Evolutionary conservation across 1,284 basidiomycete species (phyloP), one percentile per base, ranked within the genome.

Genomic region (Cryptococcus amylolentus): DNA sequence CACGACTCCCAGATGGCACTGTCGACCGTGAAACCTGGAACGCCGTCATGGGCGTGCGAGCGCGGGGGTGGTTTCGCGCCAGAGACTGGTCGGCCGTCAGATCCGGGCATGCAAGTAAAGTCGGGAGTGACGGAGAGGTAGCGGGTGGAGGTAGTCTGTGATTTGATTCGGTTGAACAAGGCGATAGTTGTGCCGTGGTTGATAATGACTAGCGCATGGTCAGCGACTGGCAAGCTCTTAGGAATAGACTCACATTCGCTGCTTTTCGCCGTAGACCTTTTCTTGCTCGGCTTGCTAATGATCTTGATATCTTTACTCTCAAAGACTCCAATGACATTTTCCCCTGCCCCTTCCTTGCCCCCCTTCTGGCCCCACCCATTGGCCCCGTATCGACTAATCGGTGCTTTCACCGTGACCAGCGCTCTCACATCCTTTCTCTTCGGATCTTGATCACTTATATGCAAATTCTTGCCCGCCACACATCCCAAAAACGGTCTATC

Each of bases 261-360:
- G 65, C 93, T 92, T 81, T 94, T 92, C 60, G 88, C 88, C 72
- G 86, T 91, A 74, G 93, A 90, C 67, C 91, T 84, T 82, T 97
- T 97, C 82, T 97, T 96, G 81, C 88, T 91, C 3, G 91, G 91
- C 76, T 95, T 95, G 77, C 88, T 90, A 78, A 98, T 97, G 67
- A 98, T 90, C 77, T 95, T 95, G 82, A 98, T 97, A 37, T 93
- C 88, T 51, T 88, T 86, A 66, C 88, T 90, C 53, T 89, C 86
- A 80, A 95, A 94, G 27, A 86, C 83, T 45, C 91, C 90, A 67
- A 97, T 84, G 54, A 92, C 81, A 42, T 63, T 58, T 9, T 66
- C 88, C 81, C 79, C 90, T 84, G 64, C 85, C 83, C 77, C 88
- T 86, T 68, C 89, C 88, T 68, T 49, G 4, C 63, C 67, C 12